These are phyloP conservation scores for Pisolithus thermaeus DNA, from an alignment of 1,284 basidiomycete species.

Conservation along the genomic window DNA sequence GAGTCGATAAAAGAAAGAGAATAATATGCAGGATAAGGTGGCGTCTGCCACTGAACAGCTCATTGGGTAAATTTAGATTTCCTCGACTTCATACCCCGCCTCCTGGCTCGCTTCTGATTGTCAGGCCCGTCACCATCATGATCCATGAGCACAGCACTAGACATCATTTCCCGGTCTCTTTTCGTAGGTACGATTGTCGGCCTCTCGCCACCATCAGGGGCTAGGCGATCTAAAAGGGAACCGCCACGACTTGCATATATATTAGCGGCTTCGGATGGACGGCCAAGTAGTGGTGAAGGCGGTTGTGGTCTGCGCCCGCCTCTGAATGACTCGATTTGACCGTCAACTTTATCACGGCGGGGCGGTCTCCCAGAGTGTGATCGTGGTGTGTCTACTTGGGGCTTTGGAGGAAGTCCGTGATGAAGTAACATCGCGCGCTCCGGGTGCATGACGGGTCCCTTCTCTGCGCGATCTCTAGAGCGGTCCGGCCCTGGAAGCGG, in stretches of 20 bases:
- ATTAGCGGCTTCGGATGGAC: constrained; percentile 2
- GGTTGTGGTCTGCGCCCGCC: constrained; percentile 3
- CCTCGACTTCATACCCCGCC: constrained; percentile 17
- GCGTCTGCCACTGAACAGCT: background rate
- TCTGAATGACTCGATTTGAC: constrained; percentile 16
- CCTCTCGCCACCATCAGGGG: constrained; percentile 17
- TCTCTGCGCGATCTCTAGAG: constrained; percentile 7
- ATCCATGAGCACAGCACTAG: constrained; percentile 14
- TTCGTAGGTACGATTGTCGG: constrained; percentile 31
- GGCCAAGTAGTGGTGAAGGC: constrained; percentile 13
- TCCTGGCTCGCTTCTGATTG: constrained; percentile 17
- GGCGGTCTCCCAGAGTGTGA: constrained; percentile 10
- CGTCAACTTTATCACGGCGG: constrained; percentile 21
- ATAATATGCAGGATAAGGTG: background rate
- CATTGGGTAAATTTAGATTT: constrained; percentile 15
- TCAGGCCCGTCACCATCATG: constrained; percentile 22
- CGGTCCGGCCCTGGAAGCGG: constrained; percentile 5
- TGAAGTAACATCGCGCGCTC: constrained; percentile 29
- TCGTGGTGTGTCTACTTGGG: constrained; percentile 12
- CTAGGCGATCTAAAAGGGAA: constrained; percentile 35
- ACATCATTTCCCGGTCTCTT: constrained; percentile 33
- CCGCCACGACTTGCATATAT: constrained; percentile 14
- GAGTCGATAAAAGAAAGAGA: background rate
- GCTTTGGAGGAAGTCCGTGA: constrained; percentile 26
- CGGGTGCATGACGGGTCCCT: constrained; percentile 22